A percentile compares a stretch with the other conserved stretches of the same genome.
Evolutionary conservation across 140 eudicot genomes (phyloP).

Genomic region (Artemisia princeps): DNA sequence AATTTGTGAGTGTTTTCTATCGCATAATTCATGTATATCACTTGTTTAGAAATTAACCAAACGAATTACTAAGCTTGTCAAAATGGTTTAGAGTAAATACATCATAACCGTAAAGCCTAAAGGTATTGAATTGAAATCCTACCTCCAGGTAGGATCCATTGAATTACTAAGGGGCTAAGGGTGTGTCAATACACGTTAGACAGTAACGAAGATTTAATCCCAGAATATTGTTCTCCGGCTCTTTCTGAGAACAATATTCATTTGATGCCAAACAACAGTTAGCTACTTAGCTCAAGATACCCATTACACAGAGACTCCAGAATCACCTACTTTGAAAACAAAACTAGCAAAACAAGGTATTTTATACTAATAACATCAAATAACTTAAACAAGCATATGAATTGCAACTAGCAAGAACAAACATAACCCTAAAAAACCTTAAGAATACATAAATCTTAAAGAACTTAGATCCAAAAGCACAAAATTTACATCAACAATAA

Average conservation of each 20-base stretch:
- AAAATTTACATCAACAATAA: background rate
- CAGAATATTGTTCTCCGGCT: background rate
- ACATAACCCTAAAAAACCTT: background rate
- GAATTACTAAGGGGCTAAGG: background rate
- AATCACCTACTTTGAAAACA: conserved; percentile 4
- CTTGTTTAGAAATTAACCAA: too few relatives aligned
- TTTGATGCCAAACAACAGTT: background rate
- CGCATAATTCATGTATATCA: background rate
- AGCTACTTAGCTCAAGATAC: conserved; percentile 3
- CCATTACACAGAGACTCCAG: conserved; percentile 3
- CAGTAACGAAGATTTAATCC: background rate
- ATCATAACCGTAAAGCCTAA: background rate
- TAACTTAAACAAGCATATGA: too few relatives aligned
- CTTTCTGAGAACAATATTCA: background rate
- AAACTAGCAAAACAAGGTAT: background rate
- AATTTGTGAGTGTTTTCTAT: background rate
- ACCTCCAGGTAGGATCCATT: background rate
- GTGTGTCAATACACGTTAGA: background rate
- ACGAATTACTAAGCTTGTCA: too few relatives aligned
- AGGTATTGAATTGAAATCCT: background rate
- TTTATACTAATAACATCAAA: background rate
- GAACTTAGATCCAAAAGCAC: conserved; percentile 17
- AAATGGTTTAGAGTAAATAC: too few relatives aligned
- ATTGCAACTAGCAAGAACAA: too few relatives aligned
- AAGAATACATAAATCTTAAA: conserved; percentile 5